phyloP scores from a whole-genome alignment of 306 rosid species.

The Casuarina glauca region DNA sequence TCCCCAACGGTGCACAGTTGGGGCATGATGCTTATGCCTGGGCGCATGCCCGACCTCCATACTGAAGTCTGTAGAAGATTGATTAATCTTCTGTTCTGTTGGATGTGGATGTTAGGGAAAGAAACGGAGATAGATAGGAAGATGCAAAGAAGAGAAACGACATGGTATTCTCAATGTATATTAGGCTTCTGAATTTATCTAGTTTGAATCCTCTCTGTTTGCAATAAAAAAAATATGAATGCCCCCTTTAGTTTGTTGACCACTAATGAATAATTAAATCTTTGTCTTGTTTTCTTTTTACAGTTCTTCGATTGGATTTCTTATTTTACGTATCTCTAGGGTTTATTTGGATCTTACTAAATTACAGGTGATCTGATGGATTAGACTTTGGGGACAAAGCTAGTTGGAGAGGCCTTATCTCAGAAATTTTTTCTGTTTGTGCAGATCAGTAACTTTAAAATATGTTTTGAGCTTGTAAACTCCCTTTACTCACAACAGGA shows the following conservation, averaged over 20 bases:
- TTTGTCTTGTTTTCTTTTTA: slow-evolving; percentile 9
- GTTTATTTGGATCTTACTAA: slow-evolving; percentile 21
- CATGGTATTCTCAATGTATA: slow-evolving; percentile 31
- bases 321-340: slow-evolving; percentile 17
- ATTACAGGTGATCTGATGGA: slow-evolving; percentile 38
- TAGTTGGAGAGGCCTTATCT: slow-evolving; percentile 7
- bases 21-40: slow-evolving; percentile 80
- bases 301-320: slow-evolving; percentile 31
- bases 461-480: neutral
- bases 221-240: slow-evolving; percentile 43
- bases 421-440: neutral
- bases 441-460: neutral
- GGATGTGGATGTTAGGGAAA: slow-evolving; percentile 31
- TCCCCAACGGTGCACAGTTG: slow-evolving; percentile 60
- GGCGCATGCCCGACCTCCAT: slow-evolving; percentile 71
- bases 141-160: slow-evolving; percentile 20
- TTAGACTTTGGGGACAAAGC: slow-evolving; percentile 35
- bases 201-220: slow-evolving; percentile 36
- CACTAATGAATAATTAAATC: slow-evolving; percentile 23
- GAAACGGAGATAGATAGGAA: slow-evolving; percentile 19
- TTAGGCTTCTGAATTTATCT: slow-evolving; percentile 30
- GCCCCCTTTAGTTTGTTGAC: slow-evolving; percentile 27
- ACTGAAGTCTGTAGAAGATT: slow-evolving; percentile 24
- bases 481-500: neutral
- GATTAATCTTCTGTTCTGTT: slow-evolving; percentile 20